Base-by-base conservation (phyloP, 1,139 yeast species). In the Yamadazyma conglobata region DNA sequence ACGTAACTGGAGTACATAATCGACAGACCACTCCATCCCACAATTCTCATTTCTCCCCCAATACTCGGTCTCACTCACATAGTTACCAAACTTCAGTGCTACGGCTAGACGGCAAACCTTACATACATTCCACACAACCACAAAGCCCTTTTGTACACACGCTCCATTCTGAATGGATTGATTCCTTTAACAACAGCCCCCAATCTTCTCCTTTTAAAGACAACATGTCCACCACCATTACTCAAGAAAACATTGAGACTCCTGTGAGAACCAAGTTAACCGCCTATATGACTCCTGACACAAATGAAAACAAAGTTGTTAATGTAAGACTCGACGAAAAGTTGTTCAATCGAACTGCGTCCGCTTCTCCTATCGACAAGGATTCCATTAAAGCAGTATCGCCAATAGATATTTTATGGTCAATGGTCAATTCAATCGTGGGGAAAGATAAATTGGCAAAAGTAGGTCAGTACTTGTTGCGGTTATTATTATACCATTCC, bases 361-460 rank as follows among this genome's bases (percentile, higher is more conserved):
- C 39, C n/a, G 25, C 26, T 5, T 28, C 36, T 19, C 39, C 40
- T 3, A 10, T 27, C 3, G 19, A 22, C 6, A 27, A 25, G 13
- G 32, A 31, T 10, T 24, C 21, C 7, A 5, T 14, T 3, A 30
- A 22, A 21, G 24, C 32, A 13, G 33, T 35, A 39, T 60, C 30
- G 3, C n/a, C 26, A 4, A 13, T 42, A 51, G 79, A 74, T 30
- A 58, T 79, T 4, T 59, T 78, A 34, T 69, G 77, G 58, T 59
- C 61, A 22, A 58, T 75, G 57, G 54, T 79, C 35, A 72, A 70
- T 38, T 69, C 70, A 34, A 54, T 80, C 16, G 67, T 74, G 3
- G 89, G 89, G 20, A 82, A 81, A 50, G 91, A 82, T 47, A 79
- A 80, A 46, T 38, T 79, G 42, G 83, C 86, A 20, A 82, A 82